Percentiles rank a stretch among this genome's conserved stretches.
These are phyloP conservation scores for Xylaria sp. DNA, from an alignment of 2,329 filamentous ascomycete genomes.

Conservation along the genomic window DNA sequence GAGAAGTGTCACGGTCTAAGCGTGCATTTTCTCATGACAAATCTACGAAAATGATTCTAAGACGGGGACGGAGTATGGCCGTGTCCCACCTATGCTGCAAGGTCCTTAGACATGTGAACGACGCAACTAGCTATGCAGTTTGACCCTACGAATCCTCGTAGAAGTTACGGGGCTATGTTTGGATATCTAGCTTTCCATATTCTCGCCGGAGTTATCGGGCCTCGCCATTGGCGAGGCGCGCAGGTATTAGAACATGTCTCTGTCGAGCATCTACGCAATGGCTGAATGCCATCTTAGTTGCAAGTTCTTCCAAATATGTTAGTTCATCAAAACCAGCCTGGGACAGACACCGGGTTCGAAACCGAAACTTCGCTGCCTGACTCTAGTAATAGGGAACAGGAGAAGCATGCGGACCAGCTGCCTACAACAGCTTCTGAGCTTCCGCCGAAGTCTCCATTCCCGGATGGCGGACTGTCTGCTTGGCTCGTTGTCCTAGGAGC, in stretches of 20 bases:
- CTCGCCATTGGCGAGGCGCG: not conserved
- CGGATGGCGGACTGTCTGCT: constrained; percentile 5
- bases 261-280: not conserved
- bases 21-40: not conserved
- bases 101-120: not conserved
- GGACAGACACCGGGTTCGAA: not conserved
- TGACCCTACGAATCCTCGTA: not conserved
- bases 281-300: not conserved
- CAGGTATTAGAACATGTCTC: not conserved
- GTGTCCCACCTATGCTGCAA: not conserved
- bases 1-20: not conserved
- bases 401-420: not conserved
- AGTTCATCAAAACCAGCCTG: not conserved
- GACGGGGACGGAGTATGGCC: not conserved
- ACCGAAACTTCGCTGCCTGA: not conserved
- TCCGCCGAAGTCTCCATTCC: constrained; percentile 6
- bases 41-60: not conserved
- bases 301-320: not conserved
- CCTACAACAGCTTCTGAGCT: not conserved
- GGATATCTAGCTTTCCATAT: not conserved
- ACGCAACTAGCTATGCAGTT: not conserved
- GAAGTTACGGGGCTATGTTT: not conserved
- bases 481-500: constrained; percentile 18
- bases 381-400: not conserved
- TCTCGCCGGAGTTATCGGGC: not conserved